Evolutionary conservation across 2,329 filamentous ascomycete species (phyloP).

Genomic region (Calcarisporium arbuscula): DNA sequence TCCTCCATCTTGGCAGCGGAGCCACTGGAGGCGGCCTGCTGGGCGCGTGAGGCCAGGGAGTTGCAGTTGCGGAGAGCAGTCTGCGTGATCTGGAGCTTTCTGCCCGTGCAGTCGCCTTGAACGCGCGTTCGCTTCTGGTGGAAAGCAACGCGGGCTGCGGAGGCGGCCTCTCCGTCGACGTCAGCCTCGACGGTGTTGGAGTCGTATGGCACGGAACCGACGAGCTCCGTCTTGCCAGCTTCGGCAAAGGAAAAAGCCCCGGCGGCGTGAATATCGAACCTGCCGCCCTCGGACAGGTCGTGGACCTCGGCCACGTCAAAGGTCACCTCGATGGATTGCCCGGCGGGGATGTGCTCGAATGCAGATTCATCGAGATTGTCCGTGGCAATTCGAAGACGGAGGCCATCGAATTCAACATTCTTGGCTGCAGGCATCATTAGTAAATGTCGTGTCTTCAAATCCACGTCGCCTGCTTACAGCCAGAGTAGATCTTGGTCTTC

Average conservation of each 20-base stretch:
- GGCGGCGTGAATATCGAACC: slow-evolving; percentile 47
- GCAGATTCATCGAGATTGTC: slow-evolving; percentile 37
- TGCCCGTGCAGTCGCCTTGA: slow-evolving; percentile 48
- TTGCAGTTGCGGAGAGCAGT: slow-evolving; percentile 50
- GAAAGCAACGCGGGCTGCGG: slow-evolving; percentile 40
- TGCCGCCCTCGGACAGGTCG: slow-evolving; percentile 44
- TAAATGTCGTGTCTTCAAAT: no score
- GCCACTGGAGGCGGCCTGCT: slow-evolving; percentile 43
- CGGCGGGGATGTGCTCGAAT: slow-evolving; percentile 43
- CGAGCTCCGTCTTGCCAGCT: slow-evolving; percentile 43
- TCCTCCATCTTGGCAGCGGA: slow-evolving; percentile 44
- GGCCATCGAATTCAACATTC: slow-evolving; percentile 44
- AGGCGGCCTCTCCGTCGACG: slow-evolving; percentile 50
- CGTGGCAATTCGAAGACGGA: slow-evolving; percentile 43
- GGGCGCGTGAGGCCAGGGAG: slow-evolving; percentile 45
- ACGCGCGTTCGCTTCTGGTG: slow-evolving; percentile 43
- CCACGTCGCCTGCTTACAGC: slow-evolving; percentile 28
- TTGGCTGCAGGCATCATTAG: slow-evolving; percentile 18
- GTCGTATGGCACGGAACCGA: slow-evolving; percentile 48
- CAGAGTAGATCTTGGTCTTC: slow-evolving; percentile 44
- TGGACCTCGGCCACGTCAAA: slow-evolving; percentile 52
- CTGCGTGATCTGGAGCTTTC: slow-evolving; percentile 34
- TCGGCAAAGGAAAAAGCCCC: slow-evolving; percentile 52
- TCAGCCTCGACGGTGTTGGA: slow-evolving; percentile 53
- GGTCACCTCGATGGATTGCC: slow-evolving; percentile 43